Evolutionary conservation across 805 yeast genomes (phyloP).

Genomic region (Ogataea degrootiae): DNA sequence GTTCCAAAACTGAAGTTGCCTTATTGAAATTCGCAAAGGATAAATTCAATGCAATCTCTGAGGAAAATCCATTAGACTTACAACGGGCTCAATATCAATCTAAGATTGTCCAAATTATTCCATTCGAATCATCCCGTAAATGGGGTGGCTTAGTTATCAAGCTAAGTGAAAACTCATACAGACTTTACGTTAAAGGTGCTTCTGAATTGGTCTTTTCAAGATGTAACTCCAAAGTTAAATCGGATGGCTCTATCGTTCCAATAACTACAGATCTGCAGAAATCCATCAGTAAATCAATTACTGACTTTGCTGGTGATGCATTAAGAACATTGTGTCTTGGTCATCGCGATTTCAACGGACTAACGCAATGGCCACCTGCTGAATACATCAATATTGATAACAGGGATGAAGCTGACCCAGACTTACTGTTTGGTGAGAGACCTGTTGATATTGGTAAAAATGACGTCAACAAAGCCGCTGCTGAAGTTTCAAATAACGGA

Average conservation of each 20-base stretch:
- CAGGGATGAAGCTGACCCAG: conserved; percentile 40
- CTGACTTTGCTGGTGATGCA: conserved; percentile 66
- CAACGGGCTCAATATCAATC: conserved; percentile 35
- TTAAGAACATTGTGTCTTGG: conserved; percentile 86
- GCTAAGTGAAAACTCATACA: conserved; percentile 41
- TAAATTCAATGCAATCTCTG: conserved; percentile 42
- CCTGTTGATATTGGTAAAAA: conserved; percentile 13
- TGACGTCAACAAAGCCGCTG: conserved; percentile 17
- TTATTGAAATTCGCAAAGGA: conserved; percentile 63
- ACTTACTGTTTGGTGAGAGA: conserved; percentile 33
- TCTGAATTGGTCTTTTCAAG: conserved; percentile 75
- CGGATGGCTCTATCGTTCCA: conserved; percentile 27
- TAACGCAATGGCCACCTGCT: conserved; percentile 64
- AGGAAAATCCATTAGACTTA: conserved; percentile 39
- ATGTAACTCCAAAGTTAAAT: conserved; percentile 41
- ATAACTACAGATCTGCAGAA: conserved; percentile 29
- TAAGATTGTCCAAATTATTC: conserved; percentile 63
- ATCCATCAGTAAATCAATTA: conserved; percentile 28
- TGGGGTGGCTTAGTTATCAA: conserved; percentile 80
- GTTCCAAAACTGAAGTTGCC: conserved; percentile 95
- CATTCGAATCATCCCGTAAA: conserved; percentile 89
- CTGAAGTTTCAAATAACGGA: conserved; percentile 2
- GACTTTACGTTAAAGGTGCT: conserved; percentile 86
- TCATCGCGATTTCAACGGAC: conserved; percentile 59
- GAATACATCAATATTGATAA: conserved; percentile 32